Base-by-base conservation (phyloP, 75 land plant genomes). In the Picea glauca region DNA sequence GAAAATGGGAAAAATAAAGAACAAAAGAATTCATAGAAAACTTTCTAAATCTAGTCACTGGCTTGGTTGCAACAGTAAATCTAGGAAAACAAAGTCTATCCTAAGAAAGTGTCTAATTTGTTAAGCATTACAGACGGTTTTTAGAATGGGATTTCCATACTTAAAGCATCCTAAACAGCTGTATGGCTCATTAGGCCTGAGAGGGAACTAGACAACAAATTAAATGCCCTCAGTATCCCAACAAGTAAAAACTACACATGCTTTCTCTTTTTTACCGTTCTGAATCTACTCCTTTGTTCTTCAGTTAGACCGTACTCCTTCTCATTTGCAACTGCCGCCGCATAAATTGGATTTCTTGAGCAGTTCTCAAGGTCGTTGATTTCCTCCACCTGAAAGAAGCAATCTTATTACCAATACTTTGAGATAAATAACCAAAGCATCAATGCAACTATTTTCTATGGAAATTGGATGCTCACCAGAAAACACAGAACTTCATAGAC, bases 291-390 rank as follows among this genome's bases (percentile, higher is more conserved):
- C 84, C 82, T 88, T 64, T 95, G 96, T 35, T 88, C 89, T 76
- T 90, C 99, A 40, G 94, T 90, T 60, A 92, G 89, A 33, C 83
- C 85, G 4, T 79, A 64, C 58, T 90, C 94, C 67, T 79, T 82
- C 78, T 94, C 97, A 83, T 88, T 85, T 76, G 87, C 92, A 63
- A 98, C 58, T 17, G 99, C 97, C 81, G 81, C 94, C 62, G 91
- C 92, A 81, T 91, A 76, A 72, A 91, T 78, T 58, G 91, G 85
- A 80, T 94, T 86, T 70, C 72, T 40, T 78, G 82, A 76, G 64
- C 80, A 78, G 59, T 63, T 77, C 75, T 95, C 96, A 83, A 98
- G 64, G 54, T 98, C 98, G 18, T 80, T 94, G 67, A 98, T 98
- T 81, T 98, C 99, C 78, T 98, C 99, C 58, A 98, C 98, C 99